Evolutionary conservation across 1,284 basidiomycete genomes (phyloP), one percentile per base, ranked within the genome.

Genomic region (Singerocomus inundabilis): DNA sequence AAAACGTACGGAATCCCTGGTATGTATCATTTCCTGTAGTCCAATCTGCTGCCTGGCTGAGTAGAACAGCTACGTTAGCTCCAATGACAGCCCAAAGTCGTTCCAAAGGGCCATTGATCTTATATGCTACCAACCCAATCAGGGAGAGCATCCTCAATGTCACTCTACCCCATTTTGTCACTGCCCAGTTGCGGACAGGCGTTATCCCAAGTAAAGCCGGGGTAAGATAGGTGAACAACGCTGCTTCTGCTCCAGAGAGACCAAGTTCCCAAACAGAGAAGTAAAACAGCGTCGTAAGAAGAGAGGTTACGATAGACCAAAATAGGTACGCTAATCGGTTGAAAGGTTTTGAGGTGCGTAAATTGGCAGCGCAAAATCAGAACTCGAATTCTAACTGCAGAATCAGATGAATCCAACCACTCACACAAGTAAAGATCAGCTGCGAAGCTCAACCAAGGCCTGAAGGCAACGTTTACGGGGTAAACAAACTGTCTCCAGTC

Each of bases 221-320:
- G 0, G 90, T 82, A 21, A 93, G 75, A 12, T 82, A 80, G 5
- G 79, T 75, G 5, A 91, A 70, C 5, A 91, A 70, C 0, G 88
- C 79, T 6, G 88, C 72, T 64, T 93, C 90, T 29, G 85, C 81
- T 3, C 90, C 89, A n/a, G 88, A 78, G 43, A 87, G 75, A 41
- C 84, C 88, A 16, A 95, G 82, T 61, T 91, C 80, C 92, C 91
- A 95, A 7, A 95, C 85, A 24, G 89, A 92, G 73, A 91, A 94
- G 70, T 94, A 97, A 72, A 96, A 97, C 6, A 97, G 78, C 33
- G 88, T 87, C 0, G 90, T 85, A 9, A 88, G 82, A 18, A 97
- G 79, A 1, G 84, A 82, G 1, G 93, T 95, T 61, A 91, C 82
- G 35, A 91, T 77, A 0, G 93, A 91, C 92, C 93, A 96, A 65